These are phyloP conservation scores for Magnusiomyces magnusii DNA, from an alignment of 1,139 yeast species.

Conservation along the genomic window DNA sequence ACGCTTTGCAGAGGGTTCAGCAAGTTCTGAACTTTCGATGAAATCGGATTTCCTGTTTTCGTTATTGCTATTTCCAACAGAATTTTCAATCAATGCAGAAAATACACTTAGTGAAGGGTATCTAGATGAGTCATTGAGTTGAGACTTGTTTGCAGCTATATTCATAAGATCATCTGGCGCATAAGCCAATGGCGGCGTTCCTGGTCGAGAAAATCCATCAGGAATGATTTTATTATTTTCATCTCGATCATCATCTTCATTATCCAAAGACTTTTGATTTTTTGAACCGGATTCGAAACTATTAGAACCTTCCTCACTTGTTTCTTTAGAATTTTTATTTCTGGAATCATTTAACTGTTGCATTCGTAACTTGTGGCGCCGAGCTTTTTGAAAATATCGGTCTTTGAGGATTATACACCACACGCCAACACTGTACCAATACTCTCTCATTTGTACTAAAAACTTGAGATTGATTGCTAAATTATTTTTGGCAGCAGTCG, in stretches of 20 bases:
- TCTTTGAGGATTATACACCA: constrained; percentile 35
- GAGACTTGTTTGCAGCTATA: constrained; percentile 13
- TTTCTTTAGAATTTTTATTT: not conserved
- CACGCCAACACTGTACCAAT: constrained; percentile 33
- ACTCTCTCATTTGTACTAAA: constrained; percentile 31
- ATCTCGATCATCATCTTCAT: not conserved
- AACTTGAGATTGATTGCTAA: constrained; percentile 31
- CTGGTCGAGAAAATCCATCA: constrained; percentile 23
- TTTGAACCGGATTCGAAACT: not conserved
- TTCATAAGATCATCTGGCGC: constrained; percentile 24
- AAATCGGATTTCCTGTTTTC: not conserved
- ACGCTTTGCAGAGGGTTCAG: not conserved
- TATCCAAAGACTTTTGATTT: not conserved
- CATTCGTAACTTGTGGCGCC: constrained; percentile 13
- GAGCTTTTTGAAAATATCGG: constrained; percentile 24
- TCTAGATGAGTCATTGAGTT: constrained; percentile 2
- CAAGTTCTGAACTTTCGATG: not conserved
- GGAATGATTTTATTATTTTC: constrained; percentile 5
- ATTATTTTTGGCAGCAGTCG: constrained; percentile 30
- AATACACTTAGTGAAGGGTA: constrained; percentile 2
- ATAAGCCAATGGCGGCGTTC: constrained; percentile 24
- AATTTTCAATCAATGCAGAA: not conserved
- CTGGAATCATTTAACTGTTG: constrained; percentile 8
- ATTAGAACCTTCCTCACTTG: not conserved
- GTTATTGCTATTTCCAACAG: not conserved